These are phyloP conservation scores for Phytophthora idaei DNA, from an alignment of 352 stramenopile species.

Conservation along the genomic window DNA sequence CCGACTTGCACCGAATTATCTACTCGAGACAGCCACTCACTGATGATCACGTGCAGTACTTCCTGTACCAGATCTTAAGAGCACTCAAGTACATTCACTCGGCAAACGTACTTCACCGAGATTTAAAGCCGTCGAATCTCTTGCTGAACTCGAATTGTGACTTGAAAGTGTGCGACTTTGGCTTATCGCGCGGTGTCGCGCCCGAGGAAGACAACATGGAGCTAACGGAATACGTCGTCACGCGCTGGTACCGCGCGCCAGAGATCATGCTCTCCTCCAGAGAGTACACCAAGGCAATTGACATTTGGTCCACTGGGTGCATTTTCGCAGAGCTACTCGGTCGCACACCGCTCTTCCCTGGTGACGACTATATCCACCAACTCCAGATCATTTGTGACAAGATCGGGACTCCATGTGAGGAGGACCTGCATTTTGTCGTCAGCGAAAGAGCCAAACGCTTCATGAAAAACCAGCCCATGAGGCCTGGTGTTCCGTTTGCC, in stretches of 20 bases:
- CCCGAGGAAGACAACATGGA: constrained; percentile 90
- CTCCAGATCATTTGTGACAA: constrained; percentile 96
- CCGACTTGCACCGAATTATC: constrained; percentile 98
- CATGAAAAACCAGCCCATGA: constrained; percentile 85
- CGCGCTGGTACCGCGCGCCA: constrained; percentile 93
- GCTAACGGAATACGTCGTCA: constrained; percentile 94
- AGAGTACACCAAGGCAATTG: constrained; percentile 97
- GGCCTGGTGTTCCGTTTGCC: constrained; percentile 68
- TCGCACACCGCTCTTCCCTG: constrained; percentile 92
- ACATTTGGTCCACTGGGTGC: constrained; percentile 95
- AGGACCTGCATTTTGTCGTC: constrained; percentile 91
- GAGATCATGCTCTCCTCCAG: constrained; percentile 97
- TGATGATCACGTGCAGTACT: constrained; percentile 94
- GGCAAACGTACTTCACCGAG: constrained; percentile 94
- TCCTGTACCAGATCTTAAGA: constrained; percentile 96
- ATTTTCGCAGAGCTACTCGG: constrained; percentile 94
- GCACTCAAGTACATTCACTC: constrained; percentile 95
- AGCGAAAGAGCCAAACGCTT: constrained; percentile 89
- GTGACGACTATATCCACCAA: constrained; percentile 99
- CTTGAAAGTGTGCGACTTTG: constrained; percentile 94
- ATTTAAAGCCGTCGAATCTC: constrained; percentile 98
- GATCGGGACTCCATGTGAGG: constrained; percentile 86
- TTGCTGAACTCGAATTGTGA: constrained; percentile 95
- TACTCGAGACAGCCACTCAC: constrained; percentile 94
- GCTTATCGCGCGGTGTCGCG: constrained; percentile 83